Evolutionary conservation across 495 filamentous ascomycete species (phyloP).

Genomic region (Annulohypoxylon maeteangense): DNA sequence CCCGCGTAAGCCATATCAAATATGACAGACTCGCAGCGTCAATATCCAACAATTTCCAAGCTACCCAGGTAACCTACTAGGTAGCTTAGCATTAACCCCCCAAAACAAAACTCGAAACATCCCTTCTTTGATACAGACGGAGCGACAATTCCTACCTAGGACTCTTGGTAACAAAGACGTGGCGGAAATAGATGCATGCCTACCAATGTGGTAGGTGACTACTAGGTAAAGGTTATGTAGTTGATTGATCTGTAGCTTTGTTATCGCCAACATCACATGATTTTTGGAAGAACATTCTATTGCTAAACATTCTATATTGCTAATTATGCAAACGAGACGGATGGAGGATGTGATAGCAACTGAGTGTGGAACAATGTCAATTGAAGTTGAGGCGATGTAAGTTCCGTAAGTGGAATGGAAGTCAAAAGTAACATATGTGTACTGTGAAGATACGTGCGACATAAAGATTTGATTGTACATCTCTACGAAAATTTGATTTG

Average conservation of each 20-base stretch:
- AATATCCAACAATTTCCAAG: constrained; percentile 1
- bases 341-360: constrained; percentile 19
- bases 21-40: constrained; percentile 8
- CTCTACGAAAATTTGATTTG: background rate
- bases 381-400: constrained; percentile 26
- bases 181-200: too few species aligned
- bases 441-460: constrained; percentile 2
- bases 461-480: background rate
- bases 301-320: constrained; percentile 3
- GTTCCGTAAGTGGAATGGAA: constrained; percentile 22
- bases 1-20: constrained; percentile 29
- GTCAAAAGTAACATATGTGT: constrained; percentile 1
- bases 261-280: constrained; percentile 26
- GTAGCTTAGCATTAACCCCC: background rate
- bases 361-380: background rate
- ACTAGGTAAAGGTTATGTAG: background rate
- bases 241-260: constrained; percentile 1
- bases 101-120: constrained; percentile 2
- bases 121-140: constrained; percentile 15
- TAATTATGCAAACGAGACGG: constrained; percentile 23
- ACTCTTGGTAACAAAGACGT: background rate
- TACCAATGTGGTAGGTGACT: too few species aligned
- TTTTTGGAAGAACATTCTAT: background rate
- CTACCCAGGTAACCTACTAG: too few species aligned
- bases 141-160: constrained; percentile 1